phyloP scores from a whole-genome alignment of 495 filamentous ascomycete genomes.

The Neurospora sp. region DNA sequence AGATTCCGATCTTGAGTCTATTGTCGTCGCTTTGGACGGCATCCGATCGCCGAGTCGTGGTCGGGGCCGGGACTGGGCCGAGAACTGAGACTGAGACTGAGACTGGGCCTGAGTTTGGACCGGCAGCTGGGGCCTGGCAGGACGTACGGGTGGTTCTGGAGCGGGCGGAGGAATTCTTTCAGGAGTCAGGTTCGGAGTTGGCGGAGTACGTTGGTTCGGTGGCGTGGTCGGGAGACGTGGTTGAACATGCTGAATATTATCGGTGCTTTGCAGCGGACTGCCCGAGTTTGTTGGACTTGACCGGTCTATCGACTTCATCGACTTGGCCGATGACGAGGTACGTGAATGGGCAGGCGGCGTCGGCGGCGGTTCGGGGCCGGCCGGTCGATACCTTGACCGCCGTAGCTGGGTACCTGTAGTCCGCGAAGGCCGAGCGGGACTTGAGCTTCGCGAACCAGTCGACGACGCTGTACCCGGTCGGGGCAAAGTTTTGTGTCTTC shows the following conservation, averaged over 20 bases:
- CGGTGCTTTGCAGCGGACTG: constrained; percentile 23
- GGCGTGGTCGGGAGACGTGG: constrained; percentile 42
- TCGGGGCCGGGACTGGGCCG: neutral
- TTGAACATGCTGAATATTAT: constrained; percentile 10
- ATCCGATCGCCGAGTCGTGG: constrained; percentile 24
- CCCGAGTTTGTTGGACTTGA: constrained; percentile 24
- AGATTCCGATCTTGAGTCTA: constrained; percentile 54
- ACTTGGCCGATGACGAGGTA: constrained; percentile 35
- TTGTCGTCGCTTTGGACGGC: constrained; percentile 32
- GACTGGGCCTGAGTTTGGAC: neutral
- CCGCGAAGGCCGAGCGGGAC: constrained; percentile 14
- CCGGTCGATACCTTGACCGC: neutral
- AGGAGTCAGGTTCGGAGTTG: constrained; percentile 60
- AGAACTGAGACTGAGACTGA: neutral
- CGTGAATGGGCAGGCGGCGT: constrained; percentile 46
- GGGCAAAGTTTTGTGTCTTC: constrained; percentile 45
- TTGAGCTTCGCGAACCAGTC: constrained; percentile 16
- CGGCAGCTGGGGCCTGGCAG: constrained; percentile 28
- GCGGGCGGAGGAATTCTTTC: constrained; percentile 48
- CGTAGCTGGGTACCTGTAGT: constrained; percentile 14
- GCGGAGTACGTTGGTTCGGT: constrained; percentile 54
- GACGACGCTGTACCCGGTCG: constrained; percentile 31
- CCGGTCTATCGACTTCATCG: constrained; percentile 25
- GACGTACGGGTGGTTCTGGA: constrained; percentile 35
- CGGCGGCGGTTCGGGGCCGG: constrained; percentile 37